phyloP scores from a whole-genome alignment of 495 filamentous ascomycete species.

The Aspergillus wentii region DNA sequence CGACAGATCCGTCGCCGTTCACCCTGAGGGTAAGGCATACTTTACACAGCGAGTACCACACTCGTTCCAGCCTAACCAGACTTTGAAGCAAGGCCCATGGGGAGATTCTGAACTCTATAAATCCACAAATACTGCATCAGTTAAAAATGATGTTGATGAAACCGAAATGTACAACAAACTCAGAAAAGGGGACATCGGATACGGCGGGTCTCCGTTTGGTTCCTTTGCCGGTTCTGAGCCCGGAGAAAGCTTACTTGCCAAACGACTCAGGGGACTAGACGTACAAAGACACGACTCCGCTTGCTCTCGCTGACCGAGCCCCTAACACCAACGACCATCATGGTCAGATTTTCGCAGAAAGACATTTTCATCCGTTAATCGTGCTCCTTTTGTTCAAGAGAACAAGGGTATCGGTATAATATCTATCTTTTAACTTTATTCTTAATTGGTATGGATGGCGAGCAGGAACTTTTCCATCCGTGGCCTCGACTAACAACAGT shows the following conservation, averaged over 20 bases:
- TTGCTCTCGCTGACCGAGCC: too few species aligned
- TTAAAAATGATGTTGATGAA: conserved; percentile 6
- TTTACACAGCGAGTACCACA: conserved; percentile 8
- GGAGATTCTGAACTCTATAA: too few species aligned
- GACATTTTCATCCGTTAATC: too few species aligned
- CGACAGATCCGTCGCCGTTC: neutral
- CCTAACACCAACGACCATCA: too few species aligned
- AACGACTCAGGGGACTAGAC: conserved; percentile 46
- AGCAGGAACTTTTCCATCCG: too few species aligned
- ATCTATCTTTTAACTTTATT: neutral
- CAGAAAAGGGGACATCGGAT: conserved; percentile 61
- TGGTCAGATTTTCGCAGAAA: too few species aligned
- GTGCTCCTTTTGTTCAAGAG: too few species aligned
- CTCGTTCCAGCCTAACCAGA: conserved; percentile 18
- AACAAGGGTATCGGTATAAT: too few species aligned
- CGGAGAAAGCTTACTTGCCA: conserved; percentile 52
- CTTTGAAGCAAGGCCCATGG: conserved; percentile 17
- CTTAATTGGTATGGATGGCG: neutral
- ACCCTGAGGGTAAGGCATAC: neutral
- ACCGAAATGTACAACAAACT: conserved; percentile 58
- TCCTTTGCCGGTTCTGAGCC: conserved; percentile 31
- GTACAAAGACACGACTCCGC: conserved; percentile 28
- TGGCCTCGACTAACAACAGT: neutral
- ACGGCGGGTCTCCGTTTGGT: conserved; percentile 53
- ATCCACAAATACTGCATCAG: conserved; percentile 11